Evolutionary conservation across 1,284 basidiomycete species (phyloP), one percentile per base, ranked within the genome.

Genomic region (Paramarasmius palmivorus): DNA sequence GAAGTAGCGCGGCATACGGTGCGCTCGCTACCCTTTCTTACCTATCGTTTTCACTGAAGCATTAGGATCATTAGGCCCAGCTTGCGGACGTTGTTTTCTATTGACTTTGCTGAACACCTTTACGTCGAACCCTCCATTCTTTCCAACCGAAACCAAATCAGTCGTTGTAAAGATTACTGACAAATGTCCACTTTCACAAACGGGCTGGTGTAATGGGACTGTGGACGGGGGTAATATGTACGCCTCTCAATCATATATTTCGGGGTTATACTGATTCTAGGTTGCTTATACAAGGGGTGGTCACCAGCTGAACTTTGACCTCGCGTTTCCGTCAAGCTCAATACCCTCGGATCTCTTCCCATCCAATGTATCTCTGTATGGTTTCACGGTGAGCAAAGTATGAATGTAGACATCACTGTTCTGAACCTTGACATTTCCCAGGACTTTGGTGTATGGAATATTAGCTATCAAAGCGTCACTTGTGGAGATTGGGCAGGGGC

Each of bases 371-470:
- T 67, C 80, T 12, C 64, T 70, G 19, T 77, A 77, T 55, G 75
- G 75, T 22, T 86, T 63, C 79, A 86, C 68, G 76, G 86, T 81
- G 59, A 56, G 75, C 67, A 29, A 57, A 49, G 49, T 32, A 50
- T 26, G 50, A 19, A 55, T 37, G 32, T 45, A 53, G 37, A 2
- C 48, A 17, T 46, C 19, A n/a, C 47, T 55, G 32, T 50, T 50
- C 20, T 48, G 22, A 51, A 12, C 35, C 25, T 20, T 19, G 7
- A 15, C 54, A 35, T 29, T 15, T 37, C 52, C n/a, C 53, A 88
- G 85, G 88, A 90, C 61, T 91, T 90, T 69, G 88, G 89, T 47
- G 81, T 90, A n/a, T 91, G 89, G 89, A 90, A 90, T 61, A 74
- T 89, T 58, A 83, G 76, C 34, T 91, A 91, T 63, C 66, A 81